phyloP scores from a whole-genome alignment of 139 green algal species.

The Chlorella sp. region DNA sequence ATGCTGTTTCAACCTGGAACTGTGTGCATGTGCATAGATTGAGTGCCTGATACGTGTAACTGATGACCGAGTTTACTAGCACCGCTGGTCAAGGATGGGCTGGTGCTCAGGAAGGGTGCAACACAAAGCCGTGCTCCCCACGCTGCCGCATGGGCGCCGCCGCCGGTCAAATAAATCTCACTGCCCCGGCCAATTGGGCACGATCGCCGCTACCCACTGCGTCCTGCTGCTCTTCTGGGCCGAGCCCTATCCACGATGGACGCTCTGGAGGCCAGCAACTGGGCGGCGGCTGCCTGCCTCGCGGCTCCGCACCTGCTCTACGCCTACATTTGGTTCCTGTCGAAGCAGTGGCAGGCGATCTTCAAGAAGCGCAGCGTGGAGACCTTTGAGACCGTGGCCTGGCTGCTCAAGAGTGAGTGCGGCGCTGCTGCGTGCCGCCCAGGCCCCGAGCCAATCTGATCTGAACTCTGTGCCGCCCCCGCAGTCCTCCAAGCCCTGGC shows the following conservation, averaged over 20 bases:
- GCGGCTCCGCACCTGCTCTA: slow-evolving; percentile 75
- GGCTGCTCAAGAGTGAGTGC: slow-evolving; percentile 60
- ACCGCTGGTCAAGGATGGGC: no score
- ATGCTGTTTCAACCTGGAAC: no score
- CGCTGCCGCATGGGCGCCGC: no score
- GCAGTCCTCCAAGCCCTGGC: slow-evolving; percentile 43
- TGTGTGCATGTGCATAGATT: no score
- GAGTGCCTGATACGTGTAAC: no score
- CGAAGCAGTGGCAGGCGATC: slow-evolving; percentile 44
- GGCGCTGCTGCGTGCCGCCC: not conserved
- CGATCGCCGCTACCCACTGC: no score
- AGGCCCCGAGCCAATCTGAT: not conserved
- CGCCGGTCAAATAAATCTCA: not conserved
- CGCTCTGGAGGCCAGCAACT: slow-evolving; percentile 23
- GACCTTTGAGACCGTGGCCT: slow-evolving; percentile 58
- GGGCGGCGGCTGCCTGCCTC: slow-evolving; percentile 35
- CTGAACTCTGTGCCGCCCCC: not conserved
- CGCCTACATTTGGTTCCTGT: slow-evolving; percentile 71
- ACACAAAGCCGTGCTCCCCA: no score
- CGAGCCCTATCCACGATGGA: not conserved
- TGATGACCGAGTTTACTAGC: no score
- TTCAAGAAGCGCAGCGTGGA: slow-evolving; percentile 59
- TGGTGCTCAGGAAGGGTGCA: no score
- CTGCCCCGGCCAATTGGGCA: no score
- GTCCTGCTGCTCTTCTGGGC: no score